Evolutionary conservation across 108 stramenopile species (phyloP), one percentile per base, ranked within the genome.

Genomic region (Skeletonema grethae): DNA sequence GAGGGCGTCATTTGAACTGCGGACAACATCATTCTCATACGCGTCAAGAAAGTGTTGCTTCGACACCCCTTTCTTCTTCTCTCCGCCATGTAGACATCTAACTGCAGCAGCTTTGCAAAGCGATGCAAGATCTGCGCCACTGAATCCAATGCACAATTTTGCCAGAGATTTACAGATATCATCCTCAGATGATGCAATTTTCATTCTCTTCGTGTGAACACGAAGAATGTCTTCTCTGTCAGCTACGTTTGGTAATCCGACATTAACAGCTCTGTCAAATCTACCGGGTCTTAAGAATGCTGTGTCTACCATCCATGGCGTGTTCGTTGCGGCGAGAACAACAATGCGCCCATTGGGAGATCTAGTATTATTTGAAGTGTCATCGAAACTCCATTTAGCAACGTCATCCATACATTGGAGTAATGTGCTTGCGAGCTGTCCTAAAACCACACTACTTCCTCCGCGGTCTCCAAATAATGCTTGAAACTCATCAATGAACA

Each of bases 401-500:
- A 91, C 68, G 65, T 90, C 88, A 73, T 94, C 93, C 83, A 94
- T 83, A 68, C 89, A 91, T 59, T 85, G 85, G 20, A 94, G 71
- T 38, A 94, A 67, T 13, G 90, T 89, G 46, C 84, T 90, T 8
- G 89, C 74, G 20, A 93, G 82, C 59, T 79, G 86, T 34, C 86
- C 77, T 36, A 75, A 50, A 38, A 80, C 65, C 7, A 84, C 75
- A 9, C 90, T 81, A 31, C 85, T 75, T 34, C 83, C 61, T 62
- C 70, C 84, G 55, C 93, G 63, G 58, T 88, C 86, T 13, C 82
- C 87, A 56, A 94, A 94, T 32, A 94, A 71, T 4, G 93, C 88
- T 70, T 94, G 90, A 58, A 94, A 90, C 63, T 94, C 93, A 58
- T 94, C 93, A 60, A 94, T 82, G 57, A 94, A 94, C 4, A 94